phyloP scores from a whole-genome alignment of 768 basidiomycete genomes.

The Suillus clintonianus region DNA sequence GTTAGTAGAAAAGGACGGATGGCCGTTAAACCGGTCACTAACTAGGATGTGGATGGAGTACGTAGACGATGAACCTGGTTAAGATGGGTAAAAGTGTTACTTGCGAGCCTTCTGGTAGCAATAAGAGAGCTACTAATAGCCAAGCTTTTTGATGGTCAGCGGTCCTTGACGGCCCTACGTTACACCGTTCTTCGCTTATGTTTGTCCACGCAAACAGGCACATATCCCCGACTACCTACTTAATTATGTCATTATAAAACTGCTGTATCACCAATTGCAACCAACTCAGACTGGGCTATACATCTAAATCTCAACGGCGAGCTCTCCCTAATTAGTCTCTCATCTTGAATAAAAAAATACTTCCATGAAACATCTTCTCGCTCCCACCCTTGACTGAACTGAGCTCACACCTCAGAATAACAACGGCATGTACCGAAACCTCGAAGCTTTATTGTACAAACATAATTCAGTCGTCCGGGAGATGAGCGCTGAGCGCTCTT shows the following conservation, averaged over 20 bases:
- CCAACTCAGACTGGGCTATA: no score
- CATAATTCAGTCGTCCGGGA: neutral
- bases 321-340: no score
- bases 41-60: neutral
- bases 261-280: no score
- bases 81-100: neutral
- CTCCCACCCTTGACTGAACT: neutral
- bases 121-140: neutral
- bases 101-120: neutral
- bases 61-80: no score
- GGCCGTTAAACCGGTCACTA: neutral
- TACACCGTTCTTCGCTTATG: neutral
- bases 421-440: neutral
- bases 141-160: neutral
- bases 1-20: neutral
- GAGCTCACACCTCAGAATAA: neutral
- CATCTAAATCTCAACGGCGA: no score
- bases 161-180: neutral
- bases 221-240: no score
- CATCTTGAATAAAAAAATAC: no score
- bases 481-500: neutral
- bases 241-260: no score
- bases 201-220: neutral
- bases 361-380: no score
- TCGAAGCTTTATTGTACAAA: no score